phyloP scores from a whole-genome alignment of 768 basidiomycete genomes.

The Phaeolepiota aurea region DNA sequence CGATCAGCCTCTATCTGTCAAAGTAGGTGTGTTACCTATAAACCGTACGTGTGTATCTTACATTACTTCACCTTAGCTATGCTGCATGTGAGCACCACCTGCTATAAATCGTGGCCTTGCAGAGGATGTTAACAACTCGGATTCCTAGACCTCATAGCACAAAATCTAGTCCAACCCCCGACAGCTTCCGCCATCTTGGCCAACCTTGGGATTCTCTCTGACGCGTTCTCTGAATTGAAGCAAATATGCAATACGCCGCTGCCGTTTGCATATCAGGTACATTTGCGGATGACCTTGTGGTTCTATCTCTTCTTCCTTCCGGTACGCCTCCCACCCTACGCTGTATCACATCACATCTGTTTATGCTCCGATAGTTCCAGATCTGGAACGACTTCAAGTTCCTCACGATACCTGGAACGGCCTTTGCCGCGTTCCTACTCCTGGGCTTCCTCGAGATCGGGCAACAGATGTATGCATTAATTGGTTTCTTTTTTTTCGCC shows the following conservation, averaged over 20 bases:
- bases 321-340: not conserved
- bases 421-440: constrained; percentile 47
- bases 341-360: not conserved
- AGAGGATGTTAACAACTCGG: too few relatives aligned
- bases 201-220: constrained; percentile 37
- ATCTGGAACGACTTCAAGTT: constrained; percentile 30
- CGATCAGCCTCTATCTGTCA: constrained; percentile 38
- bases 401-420: constrained; percentile 46
- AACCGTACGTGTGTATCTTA: too few relatives aligned
- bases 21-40: too few relatives aligned
- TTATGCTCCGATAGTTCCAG: constrained; percentile 29
- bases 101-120: too few relatives aligned
- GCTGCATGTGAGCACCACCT: too few relatives aligned
- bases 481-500: not conserved
- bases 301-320: constrained; percentile 36
- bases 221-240: constrained; percentile 44
- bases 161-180: constrained; percentile 8
- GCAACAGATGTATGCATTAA: constrained; percentile 40
- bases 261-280: constrained; percentile 66
- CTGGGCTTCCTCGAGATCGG: constrained; percentile 57
- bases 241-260: constrained; percentile 50
- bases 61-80: too few relatives aligned
- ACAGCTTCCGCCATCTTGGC: constrained; percentile 33
- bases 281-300: constrained; percentile 54
- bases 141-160: constrained; percentile 7